Evolutionary conservation across 345 rosid genomes (phyloP).

Genomic region (Corchorus capsularis): DNA sequence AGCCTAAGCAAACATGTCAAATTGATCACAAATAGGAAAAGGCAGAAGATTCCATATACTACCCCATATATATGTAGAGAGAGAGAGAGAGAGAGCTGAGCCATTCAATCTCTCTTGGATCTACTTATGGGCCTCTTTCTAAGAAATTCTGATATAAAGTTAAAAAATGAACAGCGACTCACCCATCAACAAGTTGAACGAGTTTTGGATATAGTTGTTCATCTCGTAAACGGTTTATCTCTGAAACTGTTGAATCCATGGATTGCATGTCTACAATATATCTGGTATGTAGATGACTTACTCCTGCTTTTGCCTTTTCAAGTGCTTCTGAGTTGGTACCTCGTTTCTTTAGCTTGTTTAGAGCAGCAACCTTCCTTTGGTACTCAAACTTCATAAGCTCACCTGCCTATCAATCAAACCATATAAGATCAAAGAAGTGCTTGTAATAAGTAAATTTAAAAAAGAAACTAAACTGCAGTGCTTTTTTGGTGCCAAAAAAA

Average conservation of each 20-base stretch:
- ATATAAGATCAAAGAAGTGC: conserved; percentile 27
- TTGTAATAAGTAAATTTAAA: not conserved
- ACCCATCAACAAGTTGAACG: conserved; percentile 81
- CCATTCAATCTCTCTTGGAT: conserved; percentile 7
- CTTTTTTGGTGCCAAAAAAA: not conserved
- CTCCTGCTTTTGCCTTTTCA: conserved; percentile 87
- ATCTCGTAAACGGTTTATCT: conserved; percentile 90
- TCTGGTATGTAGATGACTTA: conserved; percentile 92
- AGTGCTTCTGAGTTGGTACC: conserved; percentile 68
- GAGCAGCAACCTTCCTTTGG: conserved; percentile 71
- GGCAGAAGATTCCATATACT: not conserved
- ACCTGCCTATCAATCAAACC: conserved; percentile 61
- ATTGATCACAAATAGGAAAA: not conserved
- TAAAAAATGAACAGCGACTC: conserved; percentile 40
- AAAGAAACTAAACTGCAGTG: not conserved
- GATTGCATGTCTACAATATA: conserved; percentile 99
- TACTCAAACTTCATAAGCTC: conserved; percentile 91
- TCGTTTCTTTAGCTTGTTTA: conserved; percentile 76
- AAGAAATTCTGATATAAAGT: not conserved
- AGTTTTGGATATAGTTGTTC: conserved; percentile 85
- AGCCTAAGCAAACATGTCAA: not conserved
- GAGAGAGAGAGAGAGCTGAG: not conserved
- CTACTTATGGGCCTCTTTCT: not conserved
- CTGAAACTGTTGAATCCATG: conserved; percentile 93
- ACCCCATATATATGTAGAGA: not conserved